Percentiles rank a stretch among this genome's conserved stretches.
phyloP scores from a whole-genome alignment of 352 stramenopile genomes.

The Globisporangium uncinulatum region DNA sequence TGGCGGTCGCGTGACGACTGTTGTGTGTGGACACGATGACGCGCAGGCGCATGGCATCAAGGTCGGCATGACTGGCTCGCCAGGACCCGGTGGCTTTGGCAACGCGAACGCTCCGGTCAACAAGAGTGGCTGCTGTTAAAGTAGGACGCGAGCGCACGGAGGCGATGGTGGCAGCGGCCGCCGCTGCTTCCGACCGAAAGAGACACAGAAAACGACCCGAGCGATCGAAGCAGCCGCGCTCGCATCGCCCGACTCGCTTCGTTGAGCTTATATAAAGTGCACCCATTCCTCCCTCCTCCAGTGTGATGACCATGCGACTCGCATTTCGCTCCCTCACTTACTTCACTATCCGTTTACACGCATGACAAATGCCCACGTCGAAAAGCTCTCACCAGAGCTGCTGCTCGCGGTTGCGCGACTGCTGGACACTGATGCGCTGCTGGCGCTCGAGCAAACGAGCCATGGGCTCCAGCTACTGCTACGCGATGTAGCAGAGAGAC shows the following conservation, averaged over 20 bases:
- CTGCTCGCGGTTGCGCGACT: constrained; percentile 23
- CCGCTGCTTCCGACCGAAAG: neutral
- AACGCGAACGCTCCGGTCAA: constrained; percentile 65
- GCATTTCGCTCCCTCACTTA: neutral
- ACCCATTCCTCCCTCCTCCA: neutral
- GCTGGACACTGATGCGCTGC: constrained; percentile 33
- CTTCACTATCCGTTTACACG: neutral
- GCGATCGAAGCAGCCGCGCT: neutral
- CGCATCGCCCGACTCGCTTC: neutral
- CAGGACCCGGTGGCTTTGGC: constrained; percentile 69
- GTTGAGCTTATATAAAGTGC: constrained; percentile 4
- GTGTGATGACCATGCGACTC: neutral
- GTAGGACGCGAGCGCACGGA: neutral
- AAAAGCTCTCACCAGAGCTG: constrained; percentile 33
- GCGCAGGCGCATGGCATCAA: constrained; percentile 86
- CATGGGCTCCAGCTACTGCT: constrained; percentile 10
- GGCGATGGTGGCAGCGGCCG: neutral
- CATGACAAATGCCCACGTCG: constrained; percentile 4
- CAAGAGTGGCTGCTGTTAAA: constrained; percentile 77
- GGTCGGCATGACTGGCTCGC: constrained; percentile 82
- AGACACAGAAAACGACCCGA: neutral
- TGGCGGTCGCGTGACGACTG: neutral
- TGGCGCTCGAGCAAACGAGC: constrained; percentile 31
- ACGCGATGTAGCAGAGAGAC: constrained; percentile 15
- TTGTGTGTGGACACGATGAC: neutral